These are phyloP conservation scores for Symbiodinium natans DNA, from an alignment of 73 alveolate genomes.

Conservation along the genomic window DNA sequence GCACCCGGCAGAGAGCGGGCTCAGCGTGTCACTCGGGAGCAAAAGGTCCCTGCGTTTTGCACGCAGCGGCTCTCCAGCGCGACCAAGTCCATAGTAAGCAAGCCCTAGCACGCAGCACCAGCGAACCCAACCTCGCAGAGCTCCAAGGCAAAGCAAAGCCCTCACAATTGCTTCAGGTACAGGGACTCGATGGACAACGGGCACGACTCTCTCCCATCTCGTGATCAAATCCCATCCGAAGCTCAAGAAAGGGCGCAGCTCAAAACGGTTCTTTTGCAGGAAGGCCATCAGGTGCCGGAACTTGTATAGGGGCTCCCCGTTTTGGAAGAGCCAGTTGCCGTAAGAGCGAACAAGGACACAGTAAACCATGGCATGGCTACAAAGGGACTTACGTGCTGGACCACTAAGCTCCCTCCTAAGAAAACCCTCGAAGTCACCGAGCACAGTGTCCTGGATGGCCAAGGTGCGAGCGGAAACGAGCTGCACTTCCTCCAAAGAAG, in stretches of 20 bases:
- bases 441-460: not conserved
- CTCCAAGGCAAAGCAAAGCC: not conserved
- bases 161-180: not conserved
- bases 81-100: not conserved
- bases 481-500: not conserved
- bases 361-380: not conserved
- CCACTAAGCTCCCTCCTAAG: not conserved
- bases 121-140: not conserved
- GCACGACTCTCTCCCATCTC: not conserved
- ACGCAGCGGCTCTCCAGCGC: not conserved
- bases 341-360: not conserved
- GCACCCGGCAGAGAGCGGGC: not conserved
- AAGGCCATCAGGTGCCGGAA: not conserved
- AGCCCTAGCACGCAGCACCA: not conserved
- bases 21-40: not conserved
- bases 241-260: not conserved
- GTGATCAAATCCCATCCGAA: not conserved
- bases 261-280: not conserved
- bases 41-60: not conserved
- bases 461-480: not conserved
- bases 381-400: not conserved
- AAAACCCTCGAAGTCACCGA: not conserved
- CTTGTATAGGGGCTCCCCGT: not conserved
- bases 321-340: not conserved
- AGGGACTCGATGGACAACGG: not conserved